Base-by-base conservation (phyloP, 768 basidiomycete species). In the Psilocybe subaeruginosa region DNA sequence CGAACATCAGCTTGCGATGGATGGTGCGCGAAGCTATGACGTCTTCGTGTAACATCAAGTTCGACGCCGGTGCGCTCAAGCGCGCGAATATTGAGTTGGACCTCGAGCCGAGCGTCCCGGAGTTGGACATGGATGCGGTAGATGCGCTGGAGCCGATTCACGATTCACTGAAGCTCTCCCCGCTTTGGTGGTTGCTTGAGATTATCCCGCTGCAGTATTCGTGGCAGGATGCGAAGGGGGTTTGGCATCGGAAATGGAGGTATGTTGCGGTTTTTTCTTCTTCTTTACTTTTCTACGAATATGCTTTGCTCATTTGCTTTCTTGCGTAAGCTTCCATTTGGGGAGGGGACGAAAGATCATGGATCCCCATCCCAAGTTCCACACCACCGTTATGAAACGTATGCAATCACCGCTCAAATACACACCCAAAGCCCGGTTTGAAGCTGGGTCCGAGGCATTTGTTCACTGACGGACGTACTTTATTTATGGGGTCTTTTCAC, bases 101-200 rank as follows among this genome's bases (percentile, higher is more conserved):
- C 45, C 45, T 64, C 2, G 57, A 61, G n/a, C 61, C 64, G 39
- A 55, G 58, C 4, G 43, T 47, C 3, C 55, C 57, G 16, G 68
- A 69, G 53, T 46, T 64, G 6, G 69, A 64, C n/a, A 37, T 73
- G 45, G 77, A 80, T 61, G 57, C 59, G 35, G 59, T 49, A 4
- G 81, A 82, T 64, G 80, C 78, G n/a, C 45, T 84, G n/a, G 73
- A 84, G 67, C 83, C 81, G 1, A 65, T 87, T 1, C 74, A 85
- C 61, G 90, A 92, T 64, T 56, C 77, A 62, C 73, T 93, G 48
- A 71, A 75, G 69, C 50, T 52, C 7, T 70, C 71, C 14, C 73
- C 70, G 17, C 4, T 77, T 1, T 93, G 91, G 91, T 89, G 88
- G 90, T 35, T 90, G n/a, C 73, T 92, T 37, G 91, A 93, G 73